Evolutionary conservation across 1,284 basidiomycete genomes (phyloP), one percentile per base, ranked within the genome.

Genomic region (Trametes pubescens): DNA sequence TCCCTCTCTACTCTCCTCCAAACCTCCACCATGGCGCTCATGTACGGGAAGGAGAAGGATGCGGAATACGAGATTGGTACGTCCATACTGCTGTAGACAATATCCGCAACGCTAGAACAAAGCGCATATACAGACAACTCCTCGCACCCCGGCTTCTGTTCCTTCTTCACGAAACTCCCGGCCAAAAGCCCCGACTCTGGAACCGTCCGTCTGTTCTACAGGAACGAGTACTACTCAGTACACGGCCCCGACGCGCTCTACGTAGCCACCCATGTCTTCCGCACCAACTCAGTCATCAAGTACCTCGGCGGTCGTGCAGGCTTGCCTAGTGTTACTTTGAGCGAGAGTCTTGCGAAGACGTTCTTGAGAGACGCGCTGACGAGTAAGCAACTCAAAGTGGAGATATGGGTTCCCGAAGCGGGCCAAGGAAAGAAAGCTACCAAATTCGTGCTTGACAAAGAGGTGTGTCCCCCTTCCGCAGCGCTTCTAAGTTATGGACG

Each of bases 351-450:
- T n/a, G 95, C 96, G 0, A 94, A 94, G 72, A 85, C 84, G 46
- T 92, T 98, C 69, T 79, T 99, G 52, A 82, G 98, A 49, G 96
- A 99, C 59, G 95, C 95, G 1, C 78, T 99, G 59, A 99, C 97
- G 2, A 81, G 87, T 21, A 92, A 90, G 75, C 97, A 99, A 79
- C 87, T 99, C 71, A 87, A 93, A 35, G 87, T 99, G n/a, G 95
- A 99, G 79, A 98, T 99, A 61, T 96, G 91, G 88, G 83, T 80
- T 13, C 88, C 91, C 0, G 92, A 93, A 70, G 81, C 86, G 7
- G 90, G 87, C 0, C 86, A 86, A 65, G 90, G 88, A 11, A 95
- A 91, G 78, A 92, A 90, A 74, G 86, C 84, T 18, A 76, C 84
- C 51, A 91, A 87, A 78, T 96, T 95, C 71, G 80, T 80, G 34